A percentile compares a stretch with the other conserved stretches of the same genome.
phyloP scores from a whole-genome alignment of 2,329 filamentous ascomycete species.

The Huntiella savannae region DNA sequence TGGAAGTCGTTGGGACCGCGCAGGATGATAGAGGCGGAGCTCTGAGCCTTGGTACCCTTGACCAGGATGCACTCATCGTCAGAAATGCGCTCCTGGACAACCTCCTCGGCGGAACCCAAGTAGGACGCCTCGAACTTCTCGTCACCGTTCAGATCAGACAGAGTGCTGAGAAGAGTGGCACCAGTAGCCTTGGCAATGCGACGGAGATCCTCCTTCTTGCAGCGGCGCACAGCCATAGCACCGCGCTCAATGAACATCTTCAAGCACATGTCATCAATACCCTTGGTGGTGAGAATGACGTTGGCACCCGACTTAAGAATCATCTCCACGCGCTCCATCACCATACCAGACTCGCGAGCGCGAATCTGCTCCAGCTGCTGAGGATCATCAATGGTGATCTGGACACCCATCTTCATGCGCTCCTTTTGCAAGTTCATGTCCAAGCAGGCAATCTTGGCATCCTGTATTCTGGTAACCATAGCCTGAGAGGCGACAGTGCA shows the following conservation, averaged over 20 bases:
- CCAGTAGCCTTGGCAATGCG: constrained; percentile 93
- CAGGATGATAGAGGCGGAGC: constrained; percentile 87
- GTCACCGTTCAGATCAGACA: constrained; percentile 93
- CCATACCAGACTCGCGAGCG: constrained; percentile 77
- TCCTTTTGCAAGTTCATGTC: constrained; percentile 99
- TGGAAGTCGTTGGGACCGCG: constrained; percentile 91
- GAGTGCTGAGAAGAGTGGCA: constrained; percentile 75
- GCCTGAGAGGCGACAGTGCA: constrained; percentile 97
- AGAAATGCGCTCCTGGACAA: constrained; percentile 94
- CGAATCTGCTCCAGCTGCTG: constrained; percentile 95
- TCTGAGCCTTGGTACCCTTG: constrained; percentile 87
- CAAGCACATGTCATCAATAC: constrained; percentile 86
- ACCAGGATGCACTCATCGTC: constrained; percentile 96
- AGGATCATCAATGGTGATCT: constrained; percentile 95
- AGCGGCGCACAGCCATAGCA: constrained; percentile 86
- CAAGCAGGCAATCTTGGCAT: constrained; percentile 90
- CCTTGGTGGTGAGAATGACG: constrained; percentile 91
- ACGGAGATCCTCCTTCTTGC: constrained; percentile 95
- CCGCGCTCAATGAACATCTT: constrained; percentile 91
- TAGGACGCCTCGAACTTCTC: constrained; percentile 87
- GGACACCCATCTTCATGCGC: constrained; percentile 95
- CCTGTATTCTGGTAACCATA: constrained; percentile 79
- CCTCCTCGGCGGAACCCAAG: constrained; percentile 82
- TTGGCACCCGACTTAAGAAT: constrained; percentile 95
- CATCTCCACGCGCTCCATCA: constrained; percentile 88